Evolutionary conservation across 2,329 filamentous ascomycete genomes (phyloP).

Genomic region (Talaromyces sp.): DNA sequence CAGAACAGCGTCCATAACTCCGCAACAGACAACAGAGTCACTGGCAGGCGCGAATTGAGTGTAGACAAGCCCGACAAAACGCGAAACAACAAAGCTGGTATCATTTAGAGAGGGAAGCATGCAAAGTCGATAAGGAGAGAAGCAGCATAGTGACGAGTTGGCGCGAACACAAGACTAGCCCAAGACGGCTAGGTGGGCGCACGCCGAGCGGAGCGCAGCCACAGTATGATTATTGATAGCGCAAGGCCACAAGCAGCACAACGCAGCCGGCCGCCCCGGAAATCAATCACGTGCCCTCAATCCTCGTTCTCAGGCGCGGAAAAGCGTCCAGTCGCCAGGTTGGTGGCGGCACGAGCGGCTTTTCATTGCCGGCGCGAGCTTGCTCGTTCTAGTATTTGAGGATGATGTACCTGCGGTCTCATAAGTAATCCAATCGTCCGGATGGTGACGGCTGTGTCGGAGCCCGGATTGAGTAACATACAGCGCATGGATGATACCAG

Average conservation of each 20-base stretch:
- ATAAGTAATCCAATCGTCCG: constrained; percentile 10
- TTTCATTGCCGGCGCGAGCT: background rate
- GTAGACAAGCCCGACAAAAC: constrained; percentile 17
- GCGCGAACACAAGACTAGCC: constrained; percentile 1
- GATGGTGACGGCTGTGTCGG: background rate
- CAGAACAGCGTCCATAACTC: background rate
- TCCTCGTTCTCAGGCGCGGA: background rate
- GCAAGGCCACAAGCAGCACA: too few species aligned
- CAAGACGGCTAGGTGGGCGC: background rate
- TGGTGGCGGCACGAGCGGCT: background rate
- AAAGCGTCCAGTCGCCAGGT: background rate
- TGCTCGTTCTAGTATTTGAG: constrained; percentile 65
- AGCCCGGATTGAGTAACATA: constrained; percentile 43
- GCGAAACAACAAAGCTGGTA: constrained; percentile 32
- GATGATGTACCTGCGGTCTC: constrained; percentile 65
- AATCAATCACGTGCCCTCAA: background rate
- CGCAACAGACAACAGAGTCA: background rate
- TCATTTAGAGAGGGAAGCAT: constrained; percentile 22
- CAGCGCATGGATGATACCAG: constrained; percentile 86
- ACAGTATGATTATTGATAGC: too few species aligned
- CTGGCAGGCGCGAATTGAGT: constrained; percentile 13
- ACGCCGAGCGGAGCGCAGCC: background rate
- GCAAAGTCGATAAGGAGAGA: background rate
- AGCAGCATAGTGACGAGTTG: background rate
- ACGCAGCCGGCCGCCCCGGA: background rate